Base-by-base conservation (phyloP, 2,329 filamentous ascomycete genomes). In the Hymenoscyphus albidus region DNA sequence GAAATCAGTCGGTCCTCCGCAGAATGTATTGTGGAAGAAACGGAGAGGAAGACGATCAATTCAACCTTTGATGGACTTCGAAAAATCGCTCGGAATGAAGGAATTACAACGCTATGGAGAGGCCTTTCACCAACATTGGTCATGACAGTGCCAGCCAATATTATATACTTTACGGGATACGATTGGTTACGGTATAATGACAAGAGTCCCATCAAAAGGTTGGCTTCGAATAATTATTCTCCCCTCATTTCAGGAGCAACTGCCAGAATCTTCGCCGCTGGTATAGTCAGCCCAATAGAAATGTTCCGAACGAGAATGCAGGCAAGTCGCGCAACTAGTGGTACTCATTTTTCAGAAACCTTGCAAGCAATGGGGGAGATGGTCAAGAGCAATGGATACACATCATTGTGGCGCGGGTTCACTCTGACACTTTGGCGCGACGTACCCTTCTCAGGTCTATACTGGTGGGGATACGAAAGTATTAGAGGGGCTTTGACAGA, bases 161-260 rank as follows among this genome's bases (percentile, higher is more conserved):
- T 99, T 70, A 98, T 99, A 70, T 99, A 99, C 78, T 97, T 98
- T 74, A 96, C 95, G 13, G 95, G 95, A 48, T 99, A 99, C 77
- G 95, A 99, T 74, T 97, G 93, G 90, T 77, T 99, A 65, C 88
- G 95, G 42, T 90, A 84, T 69, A 90, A 91, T 72, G 80, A 81
- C 0, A 80, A 79, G 54, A 96, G 91, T 70, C 93, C 93, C 0
- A 84, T 98, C 67, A 83, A 83, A 42, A 81, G 80, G 54, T 70
- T 83, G 22, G 75, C 88, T 10, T 83, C 84, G 14, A 91, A 94
- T 69, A 83, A 85, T 9, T 92, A 91, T 70, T 87, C 91, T 5
- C 93, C 95, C 0, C 82, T 99, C 1, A 81, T 91, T 0, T 92
- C 92, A 2, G 95, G 95, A 0, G 86, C 91, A 4, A 79, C 85